Evolutionary conservation across 2,329 filamentous ascomycete species (phyloP).

Genomic region (Scortechinia acanthostroma): DNA sequence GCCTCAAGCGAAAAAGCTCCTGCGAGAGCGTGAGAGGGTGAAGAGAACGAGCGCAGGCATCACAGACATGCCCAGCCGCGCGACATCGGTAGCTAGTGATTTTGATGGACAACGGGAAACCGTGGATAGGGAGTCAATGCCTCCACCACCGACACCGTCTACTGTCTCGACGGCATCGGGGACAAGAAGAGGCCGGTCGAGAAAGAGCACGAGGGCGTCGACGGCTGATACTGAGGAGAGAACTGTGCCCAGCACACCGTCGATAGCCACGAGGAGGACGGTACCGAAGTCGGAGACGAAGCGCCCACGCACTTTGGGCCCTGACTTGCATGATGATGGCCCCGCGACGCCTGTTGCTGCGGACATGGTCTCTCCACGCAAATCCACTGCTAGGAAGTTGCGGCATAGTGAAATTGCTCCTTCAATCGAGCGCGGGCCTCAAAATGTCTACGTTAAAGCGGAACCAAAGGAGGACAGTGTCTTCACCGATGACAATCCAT

Average conservation of each 20-base stretch:
- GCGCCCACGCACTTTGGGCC: neutral
- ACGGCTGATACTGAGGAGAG: neutral
- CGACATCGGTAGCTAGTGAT: conserved; percentile 54
- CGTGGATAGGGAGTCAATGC: conserved; percentile 16
- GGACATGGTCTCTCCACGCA: neutral
- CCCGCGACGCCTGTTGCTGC: neutral
- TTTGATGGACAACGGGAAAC: conserved; percentile 52
- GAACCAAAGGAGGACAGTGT: conserved; percentile 42
- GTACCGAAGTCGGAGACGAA: neutral
- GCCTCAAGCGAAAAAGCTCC: conserved; percentile 71
- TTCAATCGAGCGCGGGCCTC: neutral
- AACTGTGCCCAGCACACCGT: neutral
- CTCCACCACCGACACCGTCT: neutral
- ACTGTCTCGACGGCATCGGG: neutral
- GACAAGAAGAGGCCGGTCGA: neutral
- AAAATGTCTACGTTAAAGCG: neutral
- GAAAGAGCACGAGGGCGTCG: neutral
- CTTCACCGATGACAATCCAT: conserved; percentile 86
- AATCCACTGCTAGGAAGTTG: neutral
- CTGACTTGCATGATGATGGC: neutral
- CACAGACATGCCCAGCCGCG: conserved; percentile 49
- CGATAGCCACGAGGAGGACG: neutral
- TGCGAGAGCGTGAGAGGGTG: conserved; percentile 68
- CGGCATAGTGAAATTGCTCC: neutral
- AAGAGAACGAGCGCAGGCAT: conserved; percentile 87